Base-by-base conservation (phyloP, 208 protist species). In the Leishmania braziliensis region DNA sequence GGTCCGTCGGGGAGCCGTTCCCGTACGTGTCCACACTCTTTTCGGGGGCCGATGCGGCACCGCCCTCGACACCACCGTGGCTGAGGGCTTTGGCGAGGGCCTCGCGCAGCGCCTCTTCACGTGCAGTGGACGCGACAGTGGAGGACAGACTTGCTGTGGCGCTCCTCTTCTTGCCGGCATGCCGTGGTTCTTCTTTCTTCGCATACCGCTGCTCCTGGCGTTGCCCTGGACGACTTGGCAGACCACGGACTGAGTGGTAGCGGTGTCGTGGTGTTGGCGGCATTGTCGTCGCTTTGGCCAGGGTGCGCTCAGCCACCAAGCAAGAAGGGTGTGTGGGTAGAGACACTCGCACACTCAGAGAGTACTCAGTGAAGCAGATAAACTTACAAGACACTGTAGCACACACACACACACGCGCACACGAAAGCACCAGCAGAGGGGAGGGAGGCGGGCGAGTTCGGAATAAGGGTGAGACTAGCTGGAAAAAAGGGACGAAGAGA, bases 1-100 rank as follows among this genome's bases (percentile, higher is more conserved):
- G 87, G 79, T 97, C 94, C 48, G 94, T 95, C 12, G 94, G 89
- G 16, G 78, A 80, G 43, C 92, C 92, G 65, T 89, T 95, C 39
- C 94, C 94, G 88, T 97, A 97, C 33, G 71, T 77, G 73, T 97
- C 94, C 6, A 92, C 66, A 26, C 62, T 74, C 3, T 16, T 51
- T 16, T 66, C 66, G 33, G 75, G 9, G 3, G 60, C 39, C 14
- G 77, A 43, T 20, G 48, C 66, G 48, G 63, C 50, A 56, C 60
- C 58, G 56, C 65, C 43, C 72, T 18, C 60, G 26, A 12, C 80
- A 29, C 68, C 36, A 8, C 39, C 75, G 76, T 78, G 75, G 54
- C 75, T 78, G 29, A 93, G 77, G 29, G 86, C 89, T 26, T 89
- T 89, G 26, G 84, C 86, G 26, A 88, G 79, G 10, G 89, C 86